phyloP scores from a whole-genome alignment of 1,139 yeast species.

The Diutina pseudorugosa region DNA sequence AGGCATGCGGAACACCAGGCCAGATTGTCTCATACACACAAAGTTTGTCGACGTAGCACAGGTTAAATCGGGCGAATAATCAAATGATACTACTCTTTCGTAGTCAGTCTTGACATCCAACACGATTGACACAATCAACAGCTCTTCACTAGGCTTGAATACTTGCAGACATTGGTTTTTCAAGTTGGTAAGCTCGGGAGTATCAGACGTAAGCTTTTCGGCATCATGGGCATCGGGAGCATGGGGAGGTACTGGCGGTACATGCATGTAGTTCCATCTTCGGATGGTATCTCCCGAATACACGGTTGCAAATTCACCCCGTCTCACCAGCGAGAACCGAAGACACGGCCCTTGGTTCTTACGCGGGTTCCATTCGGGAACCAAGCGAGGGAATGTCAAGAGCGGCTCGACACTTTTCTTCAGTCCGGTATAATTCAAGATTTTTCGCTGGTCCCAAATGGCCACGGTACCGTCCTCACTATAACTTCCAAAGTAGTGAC shows the following conservation, averaged over 20 bases:
- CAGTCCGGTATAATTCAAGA: constrained; percentile 15
- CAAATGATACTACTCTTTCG: constrained; percentile 77
- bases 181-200: constrained; percentile 12
- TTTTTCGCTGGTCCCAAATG: constrained; percentile 75
- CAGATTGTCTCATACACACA: constrained; percentile 84
- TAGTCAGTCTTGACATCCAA: constrained; percentile 64
- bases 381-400: constrained; percentile 51
- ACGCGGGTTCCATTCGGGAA: constrained; percentile 51
- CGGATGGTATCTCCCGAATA: constrained; percentile 70
- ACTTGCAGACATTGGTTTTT: constrained; percentile 24
- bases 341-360: constrained; percentile 55
- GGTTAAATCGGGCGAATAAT: constrained; percentile 51
- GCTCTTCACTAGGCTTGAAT: constrained; percentile 31
- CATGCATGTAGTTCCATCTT: constrained; percentile 68
- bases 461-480: constrained; percentile 80
- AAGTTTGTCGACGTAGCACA: constrained; percentile 39
- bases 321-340: constrained; percentile 54
- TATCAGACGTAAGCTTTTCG: constrained; percentile 4
- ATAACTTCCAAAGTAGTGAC: constrained; percentile 55
- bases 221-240: not conserved
- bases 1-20: constrained; percentile 73
- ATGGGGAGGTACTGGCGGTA: constrained; percentile 24
- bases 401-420: constrained; percentile 33
- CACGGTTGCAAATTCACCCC: constrained; percentile 69
- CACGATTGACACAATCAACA: constrained; percentile 66